A percentile compares a stretch with the other conserved stretches of the same genome.
phyloP scores from a whole-genome alignment of 2,329 filamentous ascomycete species.

The Hortaea werneckii region DNA sequence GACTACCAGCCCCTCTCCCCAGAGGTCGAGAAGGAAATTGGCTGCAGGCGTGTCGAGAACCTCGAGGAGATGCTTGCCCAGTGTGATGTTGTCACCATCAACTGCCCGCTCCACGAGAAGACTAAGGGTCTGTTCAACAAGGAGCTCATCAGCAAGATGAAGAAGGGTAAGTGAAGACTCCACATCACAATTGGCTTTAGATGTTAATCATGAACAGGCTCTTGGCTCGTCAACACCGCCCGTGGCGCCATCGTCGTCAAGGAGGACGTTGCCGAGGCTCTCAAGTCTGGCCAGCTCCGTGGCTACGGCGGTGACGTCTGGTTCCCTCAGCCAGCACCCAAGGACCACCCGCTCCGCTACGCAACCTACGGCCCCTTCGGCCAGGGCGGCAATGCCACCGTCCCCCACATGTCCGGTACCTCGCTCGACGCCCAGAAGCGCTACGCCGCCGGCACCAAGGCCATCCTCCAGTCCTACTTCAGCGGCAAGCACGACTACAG shows the following conservation, averaged over 20 bases:
- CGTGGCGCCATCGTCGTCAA: conserved; percentile 98
- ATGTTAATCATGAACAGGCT: conserved; percentile 43
- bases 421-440: conserved; percentile 96
- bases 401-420: conserved; percentile 97
- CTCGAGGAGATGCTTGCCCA: conserved; percentile 90
- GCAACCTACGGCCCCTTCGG: conserved; percentile 54
- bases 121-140: conserved; percentile 96
- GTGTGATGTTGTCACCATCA: conserved; percentile 98
- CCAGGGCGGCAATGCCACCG: conserved; percentile 87
- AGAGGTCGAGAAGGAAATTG: conserved; percentile 90
- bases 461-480: conserved; percentile 86
- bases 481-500: conserved; percentile 78
- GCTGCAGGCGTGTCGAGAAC: conserved; percentile 74
- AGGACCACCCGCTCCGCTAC: conserved; percentile 84
- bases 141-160: conserved; percentile 98
- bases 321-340: conserved; percentile 95
- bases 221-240: conserved; percentile 97
- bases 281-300: conserved; percentile 82
- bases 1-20: conserved; percentile 91
- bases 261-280: conserved; percentile 90
- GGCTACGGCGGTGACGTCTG: conserved; percentile 85
- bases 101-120: conserved; percentile 98
- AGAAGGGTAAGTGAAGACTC: conserved; percentile 57
- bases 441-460: conserved; percentile 52
- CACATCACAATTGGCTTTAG: not conserved